phyloP scores from a whole-genome alignment of 768 basidiomycete genomes.

The Pleurotus ostreatus region DNA sequence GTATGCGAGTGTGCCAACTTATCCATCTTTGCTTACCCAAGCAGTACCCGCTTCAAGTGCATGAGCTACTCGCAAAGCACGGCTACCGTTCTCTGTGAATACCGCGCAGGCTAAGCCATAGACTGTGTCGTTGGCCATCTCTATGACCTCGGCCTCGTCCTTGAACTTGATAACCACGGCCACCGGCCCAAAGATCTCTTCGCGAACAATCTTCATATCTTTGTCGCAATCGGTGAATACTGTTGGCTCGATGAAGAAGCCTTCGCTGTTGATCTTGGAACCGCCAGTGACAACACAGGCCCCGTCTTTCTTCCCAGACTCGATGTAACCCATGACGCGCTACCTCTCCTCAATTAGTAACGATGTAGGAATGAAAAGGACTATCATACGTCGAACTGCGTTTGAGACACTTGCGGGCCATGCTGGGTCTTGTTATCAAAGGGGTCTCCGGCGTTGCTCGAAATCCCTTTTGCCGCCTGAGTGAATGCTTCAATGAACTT shows the following conservation, averaged over 20 bases:
- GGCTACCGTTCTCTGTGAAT: slow-evolving; percentile 64
- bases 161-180: slow-evolving; percentile 75
- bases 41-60: slow-evolving; percentile 63
- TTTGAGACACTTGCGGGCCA: slow-evolving; percentile 70
- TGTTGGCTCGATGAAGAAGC: slow-evolving; percentile 72
- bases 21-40: slow-evolving; percentile 34
- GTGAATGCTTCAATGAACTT: slow-evolving; percentile 60
- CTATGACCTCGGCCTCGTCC: slow-evolving; percentile 51
- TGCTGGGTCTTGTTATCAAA: slow-evolving; percentile 53
- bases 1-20: too few species aligned
- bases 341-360: slow-evolving; percentile 18
- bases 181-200: slow-evolving; percentile 83
- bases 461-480: slow-evolving; percentile 43
- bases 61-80: slow-evolving; percentile 63
- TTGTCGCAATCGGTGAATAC: slow-evolving; percentile 64
- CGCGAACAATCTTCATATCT: slow-evolving; percentile 71
- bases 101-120: slow-evolving; percentile 82
- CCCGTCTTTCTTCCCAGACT: slow-evolving; percentile 68
- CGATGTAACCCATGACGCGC: slow-evolving; percentile 77
- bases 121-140: slow-evolving; percentile 68
- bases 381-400: slow-evolving; percentile 55
- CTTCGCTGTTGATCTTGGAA: slow-evolving; percentile 41
- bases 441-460: slow-evolving; percentile 55
- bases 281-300: slow-evolving; percentile 68
- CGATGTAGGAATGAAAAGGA: background rate